Conservation (phyloP, 768 basidiomycete genomes). For the Boletus pseudopeckii region DNA sequence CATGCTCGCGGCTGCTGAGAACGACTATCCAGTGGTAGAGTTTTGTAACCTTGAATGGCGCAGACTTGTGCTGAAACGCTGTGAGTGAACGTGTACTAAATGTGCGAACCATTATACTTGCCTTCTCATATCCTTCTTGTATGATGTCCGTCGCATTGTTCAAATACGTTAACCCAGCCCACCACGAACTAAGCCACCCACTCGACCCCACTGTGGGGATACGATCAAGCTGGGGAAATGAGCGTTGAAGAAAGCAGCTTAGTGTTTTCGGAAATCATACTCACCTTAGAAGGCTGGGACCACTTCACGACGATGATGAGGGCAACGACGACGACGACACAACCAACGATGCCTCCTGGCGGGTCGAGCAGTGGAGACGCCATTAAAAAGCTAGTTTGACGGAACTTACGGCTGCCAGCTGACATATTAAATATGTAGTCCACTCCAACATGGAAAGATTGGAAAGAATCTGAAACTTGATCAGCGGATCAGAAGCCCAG, state of each 20-base stretch:
- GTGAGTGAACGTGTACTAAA: background rate
- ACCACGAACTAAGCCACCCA: slow-evolving; percentile 26
- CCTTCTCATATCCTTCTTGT: slow-evolving; percentile 33
- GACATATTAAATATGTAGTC: no score
- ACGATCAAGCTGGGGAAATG: slow-evolving; percentile 13
- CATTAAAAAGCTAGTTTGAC: background rate
- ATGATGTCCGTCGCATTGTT: slow-evolving; percentile 22
- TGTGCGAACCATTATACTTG: background rate
- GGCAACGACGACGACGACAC: background rate
- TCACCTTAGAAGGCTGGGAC: slow-evolving; percentile 4
- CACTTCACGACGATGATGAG: background rate
- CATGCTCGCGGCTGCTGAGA: no score
- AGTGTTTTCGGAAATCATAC: no score
- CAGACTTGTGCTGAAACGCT: no score
- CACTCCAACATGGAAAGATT: no score
- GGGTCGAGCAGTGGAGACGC: background rate
- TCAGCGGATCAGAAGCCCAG: no score
- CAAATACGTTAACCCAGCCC: slow-evolving; percentile 17
- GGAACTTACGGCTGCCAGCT: no score
- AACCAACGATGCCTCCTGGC: background rate
- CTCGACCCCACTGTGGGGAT: slow-evolving; percentile 31
- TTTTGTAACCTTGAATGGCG: no score
- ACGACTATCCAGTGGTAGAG: no score
- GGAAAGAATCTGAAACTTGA: no score
- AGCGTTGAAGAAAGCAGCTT: background rate